Conservation (phyloP, 2,329 filamentous ascomycete genomes). For the Xylaria digitata region DNA sequence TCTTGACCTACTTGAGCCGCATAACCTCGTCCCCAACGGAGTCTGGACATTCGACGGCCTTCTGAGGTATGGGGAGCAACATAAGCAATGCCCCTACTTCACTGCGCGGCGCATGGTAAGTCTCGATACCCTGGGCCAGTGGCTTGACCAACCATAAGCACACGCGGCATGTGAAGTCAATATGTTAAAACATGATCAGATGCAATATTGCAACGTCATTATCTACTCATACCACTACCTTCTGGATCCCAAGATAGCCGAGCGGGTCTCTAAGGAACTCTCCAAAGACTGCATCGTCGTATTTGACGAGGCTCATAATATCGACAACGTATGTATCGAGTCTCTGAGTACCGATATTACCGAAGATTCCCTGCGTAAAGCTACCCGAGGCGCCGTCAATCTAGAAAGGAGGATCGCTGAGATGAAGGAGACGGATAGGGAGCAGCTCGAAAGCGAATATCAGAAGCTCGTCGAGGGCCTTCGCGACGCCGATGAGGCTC, state of each 20-base stretch:
- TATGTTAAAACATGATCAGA: constrained; percentile 61
- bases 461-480: constrained; percentile 94
- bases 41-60: constrained; percentile 96
- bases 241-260: constrained; percentile 96
- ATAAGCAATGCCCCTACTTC: constrained; percentile 98
- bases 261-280: constrained; percentile 92
- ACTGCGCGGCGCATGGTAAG: constrained; percentile 90
- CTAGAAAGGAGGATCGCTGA: constrained; percentile 90
- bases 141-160: not conserved
- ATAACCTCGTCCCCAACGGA: constrained; percentile 92
- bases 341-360: constrained; percentile 96
- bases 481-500: constrained; percentile 85
- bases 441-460: constrained; percentile 95
- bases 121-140: constrained; percentile 20
- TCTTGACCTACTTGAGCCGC: constrained; percentile 91
- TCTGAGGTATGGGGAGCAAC: constrained; percentile 87
- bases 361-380: constrained; percentile 91
- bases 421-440: constrained; percentile 95
- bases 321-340: constrained; percentile 99
- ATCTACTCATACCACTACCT: constrained; percentile 99
- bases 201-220: constrained; percentile 99
- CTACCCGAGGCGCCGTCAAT: constrained; percentile 89
- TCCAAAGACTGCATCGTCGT: constrained; percentile 99
- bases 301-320: constrained; percentile 98
- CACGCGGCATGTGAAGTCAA: constrained; percentile 16